phyloP scores from a whole-genome alignment of 2,329 filamentous ascomycete species.

The Penicillium sp. region DNA sequence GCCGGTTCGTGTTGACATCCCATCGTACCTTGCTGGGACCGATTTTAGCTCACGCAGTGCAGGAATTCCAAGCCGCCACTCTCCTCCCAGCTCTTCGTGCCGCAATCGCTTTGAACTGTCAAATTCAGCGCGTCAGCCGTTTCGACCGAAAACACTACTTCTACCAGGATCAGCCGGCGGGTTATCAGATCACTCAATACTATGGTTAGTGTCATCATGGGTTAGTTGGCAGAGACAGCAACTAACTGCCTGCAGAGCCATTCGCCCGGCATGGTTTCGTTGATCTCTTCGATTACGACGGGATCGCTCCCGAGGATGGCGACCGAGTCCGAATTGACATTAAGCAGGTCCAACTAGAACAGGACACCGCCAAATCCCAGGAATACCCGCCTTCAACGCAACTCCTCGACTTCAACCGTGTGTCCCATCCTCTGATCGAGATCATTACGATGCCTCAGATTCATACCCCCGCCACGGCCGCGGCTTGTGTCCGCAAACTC shows the following conservation, averaged over 20 bases:
- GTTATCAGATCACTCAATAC: slow-evolving; percentile 97
- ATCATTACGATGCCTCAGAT: slow-evolving; percentile 91
- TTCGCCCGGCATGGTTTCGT: slow-evolving; percentile 69
- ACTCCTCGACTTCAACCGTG: slow-evolving; percentile 90
- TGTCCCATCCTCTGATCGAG: slow-evolving; percentile 86
- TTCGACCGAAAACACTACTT: slow-evolving; percentile 99
- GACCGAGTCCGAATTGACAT: slow-evolving; percentile 72
- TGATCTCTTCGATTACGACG: slow-evolving; percentile 70
- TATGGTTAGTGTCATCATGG: slow-evolving; percentile 53
- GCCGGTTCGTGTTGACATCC: slow-evolving; percentile 53
- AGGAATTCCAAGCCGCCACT: slow-evolving; percentile 73
- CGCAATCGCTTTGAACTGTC: slow-evolving; percentile 77
- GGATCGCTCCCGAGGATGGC: slow-evolving; percentile 71
- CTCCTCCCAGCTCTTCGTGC: slow-evolving; percentile 87
- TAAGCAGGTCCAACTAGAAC: slow-evolving; percentile 93
- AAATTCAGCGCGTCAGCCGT: slow-evolving; percentile 70
- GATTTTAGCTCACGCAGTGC: slow-evolving; percentile 8
- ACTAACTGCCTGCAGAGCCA: slow-evolving; percentile 46
- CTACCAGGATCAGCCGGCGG: slow-evolving; percentile 94
- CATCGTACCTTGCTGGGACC: background rate
- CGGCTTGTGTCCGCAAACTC: slow-evolving; percentile 83
- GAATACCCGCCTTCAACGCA: slow-evolving; percentile 70
- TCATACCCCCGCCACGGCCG: slow-evolving; percentile 80
- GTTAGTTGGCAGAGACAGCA: background rate
- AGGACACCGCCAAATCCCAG: slow-evolving; percentile 93